Conservation (phyloP, 1,284 basidiomycete species). For the Anthracocystis walkeri region DNA sequence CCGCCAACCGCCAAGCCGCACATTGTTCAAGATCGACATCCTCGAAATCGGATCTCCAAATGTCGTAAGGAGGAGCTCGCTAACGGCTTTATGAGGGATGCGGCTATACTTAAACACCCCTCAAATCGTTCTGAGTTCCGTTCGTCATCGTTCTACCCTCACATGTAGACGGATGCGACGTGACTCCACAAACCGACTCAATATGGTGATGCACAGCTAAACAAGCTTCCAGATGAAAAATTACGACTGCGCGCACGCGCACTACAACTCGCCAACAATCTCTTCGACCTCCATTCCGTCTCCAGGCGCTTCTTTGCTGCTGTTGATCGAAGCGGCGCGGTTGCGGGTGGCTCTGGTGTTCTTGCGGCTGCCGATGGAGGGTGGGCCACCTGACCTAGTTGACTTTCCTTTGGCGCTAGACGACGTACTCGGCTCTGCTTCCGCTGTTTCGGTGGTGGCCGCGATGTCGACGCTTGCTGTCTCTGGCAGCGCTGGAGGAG, state of each 20-base stretch:
- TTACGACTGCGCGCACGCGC: not conserved
- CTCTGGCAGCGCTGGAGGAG: constrained; percentile 8
- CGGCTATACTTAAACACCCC: not conserved
- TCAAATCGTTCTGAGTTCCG: not conserved
- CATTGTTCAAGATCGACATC: not conserved
- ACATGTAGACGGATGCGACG: no score
- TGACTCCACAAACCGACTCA: not conserved
- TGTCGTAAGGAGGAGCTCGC: no score
- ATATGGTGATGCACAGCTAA: no score
- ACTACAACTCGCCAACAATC: constrained; percentile 39
- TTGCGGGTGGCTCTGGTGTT: constrained; percentile 22
- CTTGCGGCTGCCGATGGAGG: constrained; percentile 29
- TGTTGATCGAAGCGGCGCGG: constrained; percentile 11
- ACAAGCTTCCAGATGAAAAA: no score
- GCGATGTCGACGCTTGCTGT: not conserved
- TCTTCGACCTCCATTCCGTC: constrained; percentile 47
- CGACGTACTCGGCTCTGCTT: constrained; percentile 2
- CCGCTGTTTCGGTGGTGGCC: not conserved
- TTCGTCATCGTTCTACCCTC: not conserved
- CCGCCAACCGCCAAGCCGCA: no score
- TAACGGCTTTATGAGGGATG: not conserved
- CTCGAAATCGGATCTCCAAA: no score
- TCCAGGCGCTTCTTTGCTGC: constrained; percentile 27
- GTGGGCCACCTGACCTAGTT: constrained; percentile 20
- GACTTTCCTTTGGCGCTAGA: not conserved